Evolutionary conservation across 495 filamentous ascomycete genomes (phyloP).

Genomic region (Aspergillus sclerotiicarbonarius): DNA sequence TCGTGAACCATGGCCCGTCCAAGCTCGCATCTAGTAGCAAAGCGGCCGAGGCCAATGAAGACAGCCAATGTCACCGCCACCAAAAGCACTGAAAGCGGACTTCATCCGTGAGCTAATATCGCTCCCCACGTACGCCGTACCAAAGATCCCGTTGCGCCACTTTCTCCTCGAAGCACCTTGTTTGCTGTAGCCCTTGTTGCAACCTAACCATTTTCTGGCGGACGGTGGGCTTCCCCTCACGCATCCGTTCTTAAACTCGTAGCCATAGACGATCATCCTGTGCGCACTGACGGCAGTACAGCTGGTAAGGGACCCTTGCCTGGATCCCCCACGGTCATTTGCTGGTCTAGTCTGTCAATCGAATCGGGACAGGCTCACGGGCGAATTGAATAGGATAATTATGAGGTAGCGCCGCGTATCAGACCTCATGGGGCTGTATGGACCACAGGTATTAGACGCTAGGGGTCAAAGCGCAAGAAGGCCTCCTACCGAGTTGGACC

Average conservation of each 20-base stretch:
- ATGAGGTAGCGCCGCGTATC: background rate
- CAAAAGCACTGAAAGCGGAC: background rate
- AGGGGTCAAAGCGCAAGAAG: slow-evolving; percentile 3
- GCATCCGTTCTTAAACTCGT: background rate
- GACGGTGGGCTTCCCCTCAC: background rate
- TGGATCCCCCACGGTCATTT: background rate
- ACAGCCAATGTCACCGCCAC: background rate
- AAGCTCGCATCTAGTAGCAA: background rate
- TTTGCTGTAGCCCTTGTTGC: background rate
- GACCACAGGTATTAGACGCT: background rate
- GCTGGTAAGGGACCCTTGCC: background rate
- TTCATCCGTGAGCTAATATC: background rate
- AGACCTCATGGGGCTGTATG: background rate
- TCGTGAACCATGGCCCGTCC: background rate
- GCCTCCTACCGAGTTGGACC: background rate
- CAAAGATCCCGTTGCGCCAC: background rate
- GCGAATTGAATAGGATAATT: background rate
- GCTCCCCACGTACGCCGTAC: background rate
- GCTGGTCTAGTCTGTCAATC: background rate
- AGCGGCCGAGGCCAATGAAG: background rate
- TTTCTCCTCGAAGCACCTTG: background rate
- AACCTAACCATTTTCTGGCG: background rate
- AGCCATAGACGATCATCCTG: background rate
- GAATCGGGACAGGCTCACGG: background rate
- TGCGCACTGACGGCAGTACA: background rate